Evolutionary conservation across 257 asterid genomes (phyloP).

Genomic region (Rauvolfia tetraphylla): DNA sequence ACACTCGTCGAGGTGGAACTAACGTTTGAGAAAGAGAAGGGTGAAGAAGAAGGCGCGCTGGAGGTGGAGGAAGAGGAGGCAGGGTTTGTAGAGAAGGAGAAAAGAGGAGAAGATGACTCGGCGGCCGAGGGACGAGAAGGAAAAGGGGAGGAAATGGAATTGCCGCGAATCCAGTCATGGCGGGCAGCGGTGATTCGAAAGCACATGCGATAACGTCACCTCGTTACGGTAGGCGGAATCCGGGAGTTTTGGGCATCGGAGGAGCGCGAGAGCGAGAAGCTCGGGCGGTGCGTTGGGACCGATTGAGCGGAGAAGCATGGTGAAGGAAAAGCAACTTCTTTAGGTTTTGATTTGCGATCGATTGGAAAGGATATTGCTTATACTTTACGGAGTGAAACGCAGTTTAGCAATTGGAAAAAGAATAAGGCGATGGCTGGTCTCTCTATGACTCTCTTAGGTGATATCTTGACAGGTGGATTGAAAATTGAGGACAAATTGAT

Average conservation of each 20-base stretch:
- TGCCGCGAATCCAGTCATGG: constrained; percentile 39
- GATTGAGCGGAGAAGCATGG: too few relatives aligned
- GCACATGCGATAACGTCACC: not conserved
- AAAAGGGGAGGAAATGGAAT: constrained; percentile 25
- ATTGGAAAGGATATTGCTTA: too few relatives aligned
- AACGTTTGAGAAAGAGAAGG: constrained; percentile 24
- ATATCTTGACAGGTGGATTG: too few relatives aligned
- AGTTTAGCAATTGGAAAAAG: constrained; percentile 60
- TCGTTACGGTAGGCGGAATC: not conserved
- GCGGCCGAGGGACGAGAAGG: constrained; percentile 15
- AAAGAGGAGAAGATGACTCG: constrained; percentile 9
- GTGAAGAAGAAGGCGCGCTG: constrained; percentile 16
- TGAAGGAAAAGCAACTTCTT: constrained; percentile 73
- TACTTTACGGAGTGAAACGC: too few relatives aligned
- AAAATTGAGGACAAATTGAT: too few relatives aligned
- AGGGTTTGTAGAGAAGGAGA: constrained; percentile 14
- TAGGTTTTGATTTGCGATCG: constrained; percentile 89
- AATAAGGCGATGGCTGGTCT: constrained; percentile 82
- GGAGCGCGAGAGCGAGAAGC: too few relatives aligned
- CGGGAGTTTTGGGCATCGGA: not conserved
- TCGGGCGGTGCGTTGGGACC: too few relatives aligned
- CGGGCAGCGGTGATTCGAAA: not conserved
- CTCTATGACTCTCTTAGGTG: too few relatives aligned
- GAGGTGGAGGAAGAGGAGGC: constrained; percentile 10
- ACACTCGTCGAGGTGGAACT: constrained; percentile 12